Evolutionary conservation across 2,329 filamentous ascomycete genomes (phyloP), one percentile per base, ranked within the genome.

Genomic region (Penicillium sp.): DNA sequence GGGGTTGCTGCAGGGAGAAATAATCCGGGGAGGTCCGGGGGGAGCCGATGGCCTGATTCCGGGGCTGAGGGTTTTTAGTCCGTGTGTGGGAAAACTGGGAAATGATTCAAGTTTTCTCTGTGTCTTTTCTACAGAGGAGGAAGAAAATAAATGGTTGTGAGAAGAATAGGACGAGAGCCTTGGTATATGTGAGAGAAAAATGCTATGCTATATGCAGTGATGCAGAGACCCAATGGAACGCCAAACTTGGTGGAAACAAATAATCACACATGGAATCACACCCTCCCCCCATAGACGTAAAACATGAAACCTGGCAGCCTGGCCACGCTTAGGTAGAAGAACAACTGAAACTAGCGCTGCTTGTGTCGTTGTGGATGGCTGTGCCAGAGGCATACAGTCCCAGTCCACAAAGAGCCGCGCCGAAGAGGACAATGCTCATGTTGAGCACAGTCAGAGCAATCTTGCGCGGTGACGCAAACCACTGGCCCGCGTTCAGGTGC

Each of bases 361-460:
- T 53, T 5, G 60, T 43, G 44, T 67, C 61, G 58, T 54, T 47
- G 42, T 50, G 43, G 37, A 55, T 56, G 34, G 46, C 53, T 28
- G 51, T 55, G 26, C 53, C 54, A 41, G 61, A 64, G 43, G 58
- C 64, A 57, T 60, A 66, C 50, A 50, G 50, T 9, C 53, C 55
- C 51, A 61, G 51, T 13, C 49, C 59, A 43, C 52, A 66, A 49
- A 51, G 50, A 12, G 18, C 42, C 47, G 49, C 33, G 34, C 66
- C 68, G 32, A 67, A 56, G 4, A 47, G 26, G 5, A 76, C 66
- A 13, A 76, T 67, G 0, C 64, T 36, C 0, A 64, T 52, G 51
- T 79, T 79, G 24, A 76, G 32, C 3, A 73, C 46, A 3, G 71
- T 73, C 11, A 78, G 54, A 4, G 58, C 49, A 24, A 71, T 72